A percentile compares a stretch with the other conserved stretches of the same genome.
These are phyloP conservation scores for Posidonia australis DNA, from an alignment of 106 monocot species.

Conservation along the genomic window DNA sequence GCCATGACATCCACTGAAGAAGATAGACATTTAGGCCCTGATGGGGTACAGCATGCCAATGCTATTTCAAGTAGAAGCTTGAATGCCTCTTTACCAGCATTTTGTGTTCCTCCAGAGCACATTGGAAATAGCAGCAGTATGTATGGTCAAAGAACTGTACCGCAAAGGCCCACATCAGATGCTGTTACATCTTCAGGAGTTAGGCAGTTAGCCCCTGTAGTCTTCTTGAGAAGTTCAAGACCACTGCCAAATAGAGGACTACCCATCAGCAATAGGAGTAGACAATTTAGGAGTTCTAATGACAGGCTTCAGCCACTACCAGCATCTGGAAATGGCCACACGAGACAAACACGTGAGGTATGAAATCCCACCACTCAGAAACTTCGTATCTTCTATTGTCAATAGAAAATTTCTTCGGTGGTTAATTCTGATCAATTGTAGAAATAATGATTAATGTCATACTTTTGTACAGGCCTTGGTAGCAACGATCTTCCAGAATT, in stretches of 20 bases:
- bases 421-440: too few species aligned
- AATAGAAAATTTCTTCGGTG: too few species aligned
- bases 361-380: not conserved
- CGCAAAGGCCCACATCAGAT: not conserved
- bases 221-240: conserved; percentile 23
- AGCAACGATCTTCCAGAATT: not conserved
- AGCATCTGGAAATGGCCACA: not conserved
- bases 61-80: too few species aligned
- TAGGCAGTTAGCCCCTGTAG: conserved; percentile 8
- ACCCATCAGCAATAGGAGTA: conserved; percentile 16
- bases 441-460: too few species aligned
- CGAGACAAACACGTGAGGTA: conserved; percentile 4
- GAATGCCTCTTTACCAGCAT: too few species aligned
- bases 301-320: conserved; percentile 5
- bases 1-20: not conserved
- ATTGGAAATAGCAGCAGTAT: too few species aligned
- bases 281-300: conserved; percentile 13
- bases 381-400: too few species aligned
- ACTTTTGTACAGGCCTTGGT: not conserved
- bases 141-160: conserved; percentile 1
- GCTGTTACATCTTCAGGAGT: not conserved
- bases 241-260: conserved; percentile 6
- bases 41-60: too few species aligned
- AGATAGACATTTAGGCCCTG: not conserved
- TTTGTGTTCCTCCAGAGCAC: too few species aligned